Evolutionary conservation across 2,329 filamentous ascomycete species (phyloP), one percentile per base, ranked within the genome.

Genomic region (Ophiostoma tasmaniense): DNA sequence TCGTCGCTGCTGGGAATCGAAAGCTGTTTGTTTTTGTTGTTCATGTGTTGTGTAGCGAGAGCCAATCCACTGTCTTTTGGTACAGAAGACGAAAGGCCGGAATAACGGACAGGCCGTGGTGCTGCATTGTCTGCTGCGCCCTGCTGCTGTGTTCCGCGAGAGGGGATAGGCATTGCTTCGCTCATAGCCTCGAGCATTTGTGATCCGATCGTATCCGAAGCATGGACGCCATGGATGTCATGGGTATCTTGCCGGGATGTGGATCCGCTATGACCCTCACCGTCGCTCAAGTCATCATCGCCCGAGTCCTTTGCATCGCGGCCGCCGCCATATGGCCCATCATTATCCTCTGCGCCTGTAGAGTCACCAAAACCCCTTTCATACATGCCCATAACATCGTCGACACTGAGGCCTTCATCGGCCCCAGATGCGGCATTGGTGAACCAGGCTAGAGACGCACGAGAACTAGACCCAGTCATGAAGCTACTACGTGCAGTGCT

Each of bases 401-500:
- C 86, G 39, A 90, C 80, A 74, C 85, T 88, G 68, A 85, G 81
- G 55, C 84, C 85, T 72, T 88, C 86, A 71, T 85, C 82, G 20
- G 80, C 77, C 52, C 76, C 78, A 72, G 80, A 77, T 67, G 74
- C 75, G 37, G 66, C 69, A 50, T 71, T 73, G 64, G 73, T 78
- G 72, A 81, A 81, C 78, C 83, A 84, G 71, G 82, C 95, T 55
- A 75, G 72, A 6, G 76, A 77, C 79, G 80, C 90, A 67, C 89
- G 83, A 1, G 90, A 93, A 80, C 90, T 96, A 71, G 87, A 87
- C 73, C 91, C 92, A 3, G 92, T 95, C 72, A 89, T 77, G 66
- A 95, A 83, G 75, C 93, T 97, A 77, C 91, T 96, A 71, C 91
- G 85, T 75, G 94, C 91, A 1, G 92, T 96, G n/a, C 89, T 87